Evolutionary conservation across 169 alveolate species (phyloP), one percentile per base, ranked within the genome.

Genomic region (Perkinsus marinus): DNA sequence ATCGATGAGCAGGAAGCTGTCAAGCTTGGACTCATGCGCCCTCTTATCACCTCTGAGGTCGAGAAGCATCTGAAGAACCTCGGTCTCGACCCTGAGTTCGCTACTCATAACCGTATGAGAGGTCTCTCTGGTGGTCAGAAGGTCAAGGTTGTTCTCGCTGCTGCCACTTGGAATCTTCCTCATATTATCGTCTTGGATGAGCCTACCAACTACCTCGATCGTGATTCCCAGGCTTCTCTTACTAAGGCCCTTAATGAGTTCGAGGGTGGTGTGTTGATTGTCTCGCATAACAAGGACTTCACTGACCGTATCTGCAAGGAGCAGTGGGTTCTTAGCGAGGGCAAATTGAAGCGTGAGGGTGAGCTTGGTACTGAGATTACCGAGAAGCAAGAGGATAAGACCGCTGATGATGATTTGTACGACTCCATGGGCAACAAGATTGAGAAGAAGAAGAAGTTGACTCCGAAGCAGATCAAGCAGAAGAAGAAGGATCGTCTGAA

Each of bases 191-290:
- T 92, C 93, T 47, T 92, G 92, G 94, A 92, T 89, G 94, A 92
- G 90, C 94, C 92, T 89, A 92, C 94, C 92, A 92, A 92, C 94
- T 92, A 92, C 94, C 68, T 92, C 90, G 94, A 92, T 43, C 92
- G 94, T 39, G 93, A 92, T n/a, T 43, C 89, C 46, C 92, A 34
- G 89, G 89, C 57, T 39, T 68, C 92, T 36, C 39, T 90, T 17
- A 39, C 57, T 68, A 43, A 37, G 92, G 94, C 92, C 79, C 90
- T 92, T 90, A 89, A 79, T 90, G 94, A 92, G 91, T 92, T 90
- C 93, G 92, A 38, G 79, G 91, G 94, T 7, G 94, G 94, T 39
- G 94, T 92, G 38, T 90, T 92, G 90, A 92, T 92, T 91, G 90
- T 92, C 92, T 91, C 93, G 90, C 94, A 92, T 90, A 92, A 92